A percentile compares a stretch with the other conserved stretches of the same genome.
Evolutionary conservation across 768 basidiomycete genomes (phyloP).

Genomic region (Russula dissimulans): DNA sequence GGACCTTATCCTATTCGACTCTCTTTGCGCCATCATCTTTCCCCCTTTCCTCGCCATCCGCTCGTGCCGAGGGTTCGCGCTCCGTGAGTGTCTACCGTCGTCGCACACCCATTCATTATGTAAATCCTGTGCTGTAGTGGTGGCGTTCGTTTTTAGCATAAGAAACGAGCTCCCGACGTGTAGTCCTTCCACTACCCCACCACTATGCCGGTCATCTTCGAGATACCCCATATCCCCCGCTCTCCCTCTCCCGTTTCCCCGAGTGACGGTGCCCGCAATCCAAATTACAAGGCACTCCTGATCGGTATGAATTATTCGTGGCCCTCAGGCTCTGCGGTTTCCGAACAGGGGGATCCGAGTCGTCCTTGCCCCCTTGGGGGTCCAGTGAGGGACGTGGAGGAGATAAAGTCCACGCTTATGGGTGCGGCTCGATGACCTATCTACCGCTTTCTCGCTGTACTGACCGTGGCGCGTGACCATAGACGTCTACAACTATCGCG

Average conservation of each 20-base stretch:
- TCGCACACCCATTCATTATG: too few species aligned
- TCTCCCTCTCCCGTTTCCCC: not conserved
- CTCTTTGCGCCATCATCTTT: too few species aligned
- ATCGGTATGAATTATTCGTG: not conserved
- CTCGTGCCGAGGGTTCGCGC: too few species aligned
- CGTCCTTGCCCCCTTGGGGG: not conserved
- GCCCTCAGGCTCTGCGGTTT: not conserved
- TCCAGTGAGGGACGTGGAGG: slow-evolving; percentile 7
- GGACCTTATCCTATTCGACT: too few species aligned
- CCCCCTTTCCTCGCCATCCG: too few species aligned
- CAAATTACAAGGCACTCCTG: not conserved
- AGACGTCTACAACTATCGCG: not conserved
- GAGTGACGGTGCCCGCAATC: not conserved
- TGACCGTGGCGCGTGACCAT: not conserved
- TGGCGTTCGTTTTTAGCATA: too few species aligned
- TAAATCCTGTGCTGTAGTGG: too few species aligned
- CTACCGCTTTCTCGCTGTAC: not conserved
- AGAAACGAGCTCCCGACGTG: too few species aligned
- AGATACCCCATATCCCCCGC: too few species aligned
- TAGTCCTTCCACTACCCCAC: too few species aligned
- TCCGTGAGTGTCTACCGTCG: too few species aligned
- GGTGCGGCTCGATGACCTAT: not conserved
- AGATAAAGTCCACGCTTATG: slow-evolving; percentile 4
- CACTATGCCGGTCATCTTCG: not conserved
- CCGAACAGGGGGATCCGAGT: not conserved